Evolutionary conservation across 2,329 filamentous ascomycete species (phyloP).

Genomic region (Apiospora marii): DNA sequence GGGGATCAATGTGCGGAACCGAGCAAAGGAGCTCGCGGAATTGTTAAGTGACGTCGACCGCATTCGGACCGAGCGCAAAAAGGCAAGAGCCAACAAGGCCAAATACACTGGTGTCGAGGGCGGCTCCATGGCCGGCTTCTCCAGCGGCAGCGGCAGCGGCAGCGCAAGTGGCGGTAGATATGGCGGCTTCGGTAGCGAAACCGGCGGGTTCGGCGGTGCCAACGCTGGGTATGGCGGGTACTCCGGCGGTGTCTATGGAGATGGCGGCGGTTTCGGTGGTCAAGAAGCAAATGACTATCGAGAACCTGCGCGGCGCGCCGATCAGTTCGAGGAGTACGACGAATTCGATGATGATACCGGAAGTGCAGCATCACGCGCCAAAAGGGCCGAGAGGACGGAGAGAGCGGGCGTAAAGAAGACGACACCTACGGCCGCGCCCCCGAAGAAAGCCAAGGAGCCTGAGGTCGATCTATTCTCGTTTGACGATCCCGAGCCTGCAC

Average conservation of each 20-base stretch:
- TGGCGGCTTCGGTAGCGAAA: slow-evolving; percentile 92
- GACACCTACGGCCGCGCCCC: slow-evolving; percentile 60
- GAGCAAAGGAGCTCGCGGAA: slow-evolving; percentile 93
- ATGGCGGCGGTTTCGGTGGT: slow-evolving; percentile 92
- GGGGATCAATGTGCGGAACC: slow-evolving; percentile 95
- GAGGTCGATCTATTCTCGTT: slow-evolving; percentile 94
- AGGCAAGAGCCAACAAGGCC: slow-evolving; percentile 86
- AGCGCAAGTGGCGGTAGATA: slow-evolving; percentile 66
- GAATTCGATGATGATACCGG: slow-evolving; percentile 84
- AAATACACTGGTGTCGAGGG: slow-evolving; percentile 97
- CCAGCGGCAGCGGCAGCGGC: slow-evolving; percentile 50
- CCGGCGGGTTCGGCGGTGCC: slow-evolving; percentile 72
- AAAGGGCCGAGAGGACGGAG: slow-evolving; percentile 54
- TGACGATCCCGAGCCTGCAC: slow-evolving; percentile 73
- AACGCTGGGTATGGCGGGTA: slow-evolving; percentile 64
- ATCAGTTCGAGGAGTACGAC: slow-evolving; percentile 95
- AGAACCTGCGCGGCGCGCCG: slow-evolving; percentile 63
- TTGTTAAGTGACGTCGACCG: slow-evolving; percentile 91
- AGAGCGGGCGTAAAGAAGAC: slow-evolving; percentile 63
- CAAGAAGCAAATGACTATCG: slow-evolving; percentile 72
- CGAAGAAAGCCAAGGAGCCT: slow-evolving; percentile 83
- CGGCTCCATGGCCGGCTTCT: slow-evolving; percentile 68
- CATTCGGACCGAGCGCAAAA: slow-evolving; percentile 85
- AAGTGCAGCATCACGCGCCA: slow-evolving; percentile 60
- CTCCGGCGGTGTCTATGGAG: slow-evolving; percentile 85